Evolutionary conservation across 352 stramenopile species (phyloP), one percentile per base, ranked within the genome.

Genomic region (Phytophthora aleatoria): DNA sequence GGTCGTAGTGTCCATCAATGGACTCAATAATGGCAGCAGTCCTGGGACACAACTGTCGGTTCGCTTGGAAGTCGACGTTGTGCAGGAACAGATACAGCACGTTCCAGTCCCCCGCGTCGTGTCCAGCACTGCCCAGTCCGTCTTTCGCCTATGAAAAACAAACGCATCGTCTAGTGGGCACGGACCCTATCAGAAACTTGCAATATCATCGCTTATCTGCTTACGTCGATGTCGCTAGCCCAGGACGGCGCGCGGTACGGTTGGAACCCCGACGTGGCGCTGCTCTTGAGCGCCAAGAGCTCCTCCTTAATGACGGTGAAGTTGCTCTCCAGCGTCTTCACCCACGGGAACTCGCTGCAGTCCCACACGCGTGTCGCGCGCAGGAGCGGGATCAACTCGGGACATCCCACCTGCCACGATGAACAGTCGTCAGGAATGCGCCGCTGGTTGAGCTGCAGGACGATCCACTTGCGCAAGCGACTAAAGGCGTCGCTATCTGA

Each of bases 81-180:
- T 97, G 87, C 3, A 96, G 74, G 58, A 82, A 94, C 24, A 96
- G 57, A 48, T 97, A 97, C 50, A 92, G 93, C 12, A 97, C 87
- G 48, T 95, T 91, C 89, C 89, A 96, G 58, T 96, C 81, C 9
- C 90, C 90, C 0, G 77, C 81, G 47, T 96, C 76, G 53, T 96
- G 87, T 2, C 82, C 86, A 8, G 88, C 62, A 63, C 73, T 93
- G 0, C 89, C 89, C 24, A 94, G 55, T 49, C 87, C 87, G 50
- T 96, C 86, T 13, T 74, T 70, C 6, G 80, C 69, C 81, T 94
- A 57, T 12, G 33, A 33, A 12, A 60, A 24, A 7, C 27, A 38
- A 50, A 62, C 20, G 27, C 45, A 61, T 27, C 6, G 42, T 35
- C 5, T 38, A 39, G 3, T 30, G 57, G 9, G 13, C 6, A 55